Evolutionary conservation across 2,329 filamentous ascomycete genomes (phyloP), one percentile per base, ranked within the genome.

Genomic region (Botrytis byssoidea): DNA sequence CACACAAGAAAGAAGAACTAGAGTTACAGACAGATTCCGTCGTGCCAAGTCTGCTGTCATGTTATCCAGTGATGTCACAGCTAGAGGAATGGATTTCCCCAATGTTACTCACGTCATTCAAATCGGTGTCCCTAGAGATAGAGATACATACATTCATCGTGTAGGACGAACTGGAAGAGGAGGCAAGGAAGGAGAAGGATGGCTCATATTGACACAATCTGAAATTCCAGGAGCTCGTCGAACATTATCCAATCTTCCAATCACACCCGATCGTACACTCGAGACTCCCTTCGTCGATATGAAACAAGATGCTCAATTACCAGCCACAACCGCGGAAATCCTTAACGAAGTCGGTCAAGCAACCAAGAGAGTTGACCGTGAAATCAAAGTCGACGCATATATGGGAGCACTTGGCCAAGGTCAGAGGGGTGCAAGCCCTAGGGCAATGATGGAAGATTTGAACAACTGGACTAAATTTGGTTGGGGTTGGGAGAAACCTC

Each of bases 61-160:
- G 66, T 88, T 95, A 82, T 93, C 93, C 1, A 93, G 92, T 10
- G 93, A 95, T 82, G 92, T 95, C 48, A 94, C 92, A 12, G 92
- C 93, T 22, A 87, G 93, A 82, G 93, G 93, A 78, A 93, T 95
- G 91, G 93, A 95, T 81, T 94, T 94, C 83, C 92, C 92, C 40
- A 86, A 91, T 74, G 92, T 95, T 44, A 92, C 91, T 20, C 92
- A 94, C 79, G 92, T 94, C 73, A 90, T 95, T 74, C 92, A 95
- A 79, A 79, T 93, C 22, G 91, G 92, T 75, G 78, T 87, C 2
- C 91, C 92, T 7, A 84, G 85, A 7, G 87, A 88, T 76, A 85
- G 88, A 25, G 91, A 93, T 79, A 88, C 91, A 73, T 94, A 94
- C 80, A 91, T 95, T 73, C 92, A 94, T 82, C 89, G 92, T 75